Evolutionary conservation across 2,329 filamentous ascomycete genomes (phyloP), one percentile per base, ranked within the genome.

Genomic region (Fusarium sp.): DNA sequence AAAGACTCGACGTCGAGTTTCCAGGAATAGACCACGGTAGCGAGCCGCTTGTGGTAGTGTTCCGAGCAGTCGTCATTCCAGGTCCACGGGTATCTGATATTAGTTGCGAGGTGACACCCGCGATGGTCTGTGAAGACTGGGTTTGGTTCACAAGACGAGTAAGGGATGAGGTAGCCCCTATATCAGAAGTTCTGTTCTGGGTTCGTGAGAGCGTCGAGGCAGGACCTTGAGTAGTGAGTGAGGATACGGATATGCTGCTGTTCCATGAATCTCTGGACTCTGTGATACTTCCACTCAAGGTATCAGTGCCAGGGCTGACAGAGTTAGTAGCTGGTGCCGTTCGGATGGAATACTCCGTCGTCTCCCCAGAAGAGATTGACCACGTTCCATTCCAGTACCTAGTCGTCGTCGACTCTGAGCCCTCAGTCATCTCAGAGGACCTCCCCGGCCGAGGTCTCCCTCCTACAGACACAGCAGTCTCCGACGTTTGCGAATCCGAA

Each of bases 381-480:
- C 7, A 13, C 34, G 38, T 58, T n/a, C 48, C 19, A n/a, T 53
- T 57, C 42, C 29, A 15, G 5, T 15, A 36, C n/a, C n/a, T 7
- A 10, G 42, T 36, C 5, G 39, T 44, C 1, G 38, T 50, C 1
- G 32, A 40, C 3, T 4, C 26, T 9, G 43, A 3, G 2, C n/a
- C 28, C 29, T 34, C n/a, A n/a, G 34, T 49, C 2, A 28, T 58
- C 11, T 36, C 53, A 9, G 47, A 48, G 36, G 61, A 43, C 1
- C 28, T 49, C 3, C 64, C 53, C 11, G 61, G 65, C 0, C 49
- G 55, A 60, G 63, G 51, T 24, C 54, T 44, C 22, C 48, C 63
- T 15, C 47, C 24, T 1, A 46, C 43, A 13, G 54, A 46, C 11
- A 40, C 45, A 5, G 53, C 54, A 3, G 56, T 58, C 45, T 50